These are phyloP conservation scores for Paecilomyces sp. DNA, from an alignment of 2,329 filamentous ascomycete genomes.

Conservation along the genomic window DNA sequence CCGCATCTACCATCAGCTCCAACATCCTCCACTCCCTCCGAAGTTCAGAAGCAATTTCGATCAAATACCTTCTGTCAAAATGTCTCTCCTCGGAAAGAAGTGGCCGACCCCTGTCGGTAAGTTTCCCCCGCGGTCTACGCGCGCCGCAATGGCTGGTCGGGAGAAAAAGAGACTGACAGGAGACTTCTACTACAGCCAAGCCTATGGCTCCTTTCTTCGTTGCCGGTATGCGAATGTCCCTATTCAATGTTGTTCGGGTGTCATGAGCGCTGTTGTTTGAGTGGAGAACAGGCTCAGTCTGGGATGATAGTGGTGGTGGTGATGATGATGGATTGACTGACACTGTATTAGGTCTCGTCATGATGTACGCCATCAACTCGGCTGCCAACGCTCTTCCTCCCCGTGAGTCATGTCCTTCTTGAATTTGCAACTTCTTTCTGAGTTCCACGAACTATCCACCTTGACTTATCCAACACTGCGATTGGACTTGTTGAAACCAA, in stretches of 20 bases:
- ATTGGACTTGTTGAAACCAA: not conserved
- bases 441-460: constrained; percentile 10
- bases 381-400: constrained; percentile 68
- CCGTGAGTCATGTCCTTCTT: constrained; percentile 53
- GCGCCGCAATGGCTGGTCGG: not conserved
- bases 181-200: constrained; percentile 55
- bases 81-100: constrained; percentile 79
- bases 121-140: constrained; percentile 29
- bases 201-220: constrained; percentile 90
- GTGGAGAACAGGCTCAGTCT: constrained; percentile 1
- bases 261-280: not conserved
- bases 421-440: not conserved
- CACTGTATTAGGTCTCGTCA: constrained; percentile 59
- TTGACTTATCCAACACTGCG: not conserved
- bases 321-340: constrained; percentile 14
- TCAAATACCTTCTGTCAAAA: constrained; percentile 45
- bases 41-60: constrained; percentile 18
- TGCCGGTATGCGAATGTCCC: constrained; percentile 63
- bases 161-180: constrained; percentile 20
- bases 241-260: not conserved
- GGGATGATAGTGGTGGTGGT: constrained; percentile 7
- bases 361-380: constrained; percentile 88
- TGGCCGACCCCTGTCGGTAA: constrained; percentile 71
- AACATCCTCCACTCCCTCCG: constrained; percentile 14
- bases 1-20: constrained; percentile 18